Base-by-base conservation (phyloP, 352 stramenopile genomes). In the Phytophthora syringae region DNA sequence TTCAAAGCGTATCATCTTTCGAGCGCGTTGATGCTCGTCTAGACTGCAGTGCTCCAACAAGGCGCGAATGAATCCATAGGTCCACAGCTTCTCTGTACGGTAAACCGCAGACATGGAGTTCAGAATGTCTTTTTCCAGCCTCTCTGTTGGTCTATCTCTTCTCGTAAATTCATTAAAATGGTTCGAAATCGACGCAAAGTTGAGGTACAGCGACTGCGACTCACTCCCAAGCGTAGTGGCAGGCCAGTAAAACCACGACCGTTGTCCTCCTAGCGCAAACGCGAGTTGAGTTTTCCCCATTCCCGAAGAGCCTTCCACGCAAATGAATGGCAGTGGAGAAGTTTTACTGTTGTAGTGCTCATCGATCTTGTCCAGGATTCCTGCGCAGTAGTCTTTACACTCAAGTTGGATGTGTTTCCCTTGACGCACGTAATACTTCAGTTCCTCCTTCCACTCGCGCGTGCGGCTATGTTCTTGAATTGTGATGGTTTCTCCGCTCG, bases 171-270 rank as follows among this genome's bases (percentile, higher is more conserved):
- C 18, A 28, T n/a, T 5, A n/a, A 49, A 30, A 5, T 2, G 1
- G 7, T 9, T 10, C 13, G 52, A 60, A 30, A 43, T 50, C 39
- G 52, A 60, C 12, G 7, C n/a, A 28, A 51, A 50, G 27, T 40
- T 40, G 1, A 16, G 24, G 7, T 60, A 60, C 6, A 50, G 7
- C 4, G 4, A 2, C 28, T 60, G 52, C 28, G 39, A 57, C 5
- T 34, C 12, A 11, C 2, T 39, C 3, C 12, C 32, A 11, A n/a
- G 32, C 2, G 4, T 6, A 20, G 9, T 32, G 27, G 25, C 24
- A 37, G 36, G 30, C 55, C 44, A 56, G 55, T 64, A 56, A 32
- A 55, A 64, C 32, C 13, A 64, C 24, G 47, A 36, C 18, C 56
- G 13, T 10, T 12, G 11, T 4, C 36, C 47, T 10, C 13, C 45